Percentiles rank a stretch among this genome's conserved stretches.
Evolutionary conservation across 2,329 filamentous ascomycete genomes (phyloP).

Genomic region (Intubia oerlemansii): DNA sequence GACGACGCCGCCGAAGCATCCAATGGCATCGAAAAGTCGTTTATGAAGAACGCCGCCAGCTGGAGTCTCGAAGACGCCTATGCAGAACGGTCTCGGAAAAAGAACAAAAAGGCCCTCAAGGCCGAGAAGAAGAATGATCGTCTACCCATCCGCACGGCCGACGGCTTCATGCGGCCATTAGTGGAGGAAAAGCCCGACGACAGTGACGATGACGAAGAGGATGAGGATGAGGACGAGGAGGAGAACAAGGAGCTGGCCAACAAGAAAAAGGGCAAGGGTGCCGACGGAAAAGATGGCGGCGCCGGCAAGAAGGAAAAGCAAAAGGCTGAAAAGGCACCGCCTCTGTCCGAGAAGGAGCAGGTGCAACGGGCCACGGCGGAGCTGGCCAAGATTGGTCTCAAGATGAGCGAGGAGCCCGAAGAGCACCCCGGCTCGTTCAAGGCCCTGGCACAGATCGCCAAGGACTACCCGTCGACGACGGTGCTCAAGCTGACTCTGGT

Average conservation of each 20-base stretch:
- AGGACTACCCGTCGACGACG: conserved; percentile 43
- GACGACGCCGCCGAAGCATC: conserved; percentile 14
- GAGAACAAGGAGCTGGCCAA: conserved; percentile 19
- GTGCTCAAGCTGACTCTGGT: conserved; percentile 74
- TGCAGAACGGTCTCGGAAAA: conserved; percentile 45
- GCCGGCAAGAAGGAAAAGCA: neutral
- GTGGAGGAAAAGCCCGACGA: conserved; percentile 31
- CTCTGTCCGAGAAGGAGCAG: conserved; percentile 30
- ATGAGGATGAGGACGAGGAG: conserved; percentile 22
- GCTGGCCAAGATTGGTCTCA: conserved; percentile 57
- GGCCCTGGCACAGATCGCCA: conserved; percentile 50
- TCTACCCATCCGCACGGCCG: conserved; percentile 69
- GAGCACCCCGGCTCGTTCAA: conserved; percentile 69
- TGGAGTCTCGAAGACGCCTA: conserved; percentile 92
- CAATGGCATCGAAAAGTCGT: too few relatives aligned
- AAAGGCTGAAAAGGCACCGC: too few relatives aligned
- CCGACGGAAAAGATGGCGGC: neutral
- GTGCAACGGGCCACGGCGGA: conserved; percentile 82
- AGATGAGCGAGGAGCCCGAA: conserved; percentile 82
- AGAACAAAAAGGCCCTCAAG: conserved; percentile 39
- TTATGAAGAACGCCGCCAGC: conserved; percentile 52
- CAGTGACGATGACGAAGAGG: conserved; percentile 29
- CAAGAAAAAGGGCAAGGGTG: neutral
- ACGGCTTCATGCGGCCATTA: conserved; percentile 44
- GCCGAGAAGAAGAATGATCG: conserved; percentile 52